Percentiles rank a stretch among this genome's conserved stretches.
Evolutionary conservation across 495 filamentous ascomycete species (phyloP).

Genomic region (Coniosporium apollinis): DNA sequence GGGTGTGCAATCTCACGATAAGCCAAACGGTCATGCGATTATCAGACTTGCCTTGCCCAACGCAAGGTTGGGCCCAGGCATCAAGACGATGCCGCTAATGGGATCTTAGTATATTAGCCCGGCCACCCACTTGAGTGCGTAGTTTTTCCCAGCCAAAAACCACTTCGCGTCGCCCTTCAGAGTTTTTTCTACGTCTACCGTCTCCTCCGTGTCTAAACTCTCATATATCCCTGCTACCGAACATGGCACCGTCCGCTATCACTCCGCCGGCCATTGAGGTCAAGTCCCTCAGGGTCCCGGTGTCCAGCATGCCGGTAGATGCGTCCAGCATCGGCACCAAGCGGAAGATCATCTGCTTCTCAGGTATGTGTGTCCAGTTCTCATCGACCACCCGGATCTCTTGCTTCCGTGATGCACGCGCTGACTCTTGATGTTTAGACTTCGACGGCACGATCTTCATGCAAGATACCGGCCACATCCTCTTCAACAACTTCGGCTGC

Average conservation of each 20-base stretch:
- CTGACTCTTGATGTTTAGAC: conserved; percentile 25
- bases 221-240: neutral
- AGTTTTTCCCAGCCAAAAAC: neutral
- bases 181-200: neutral
- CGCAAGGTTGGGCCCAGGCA: no score
- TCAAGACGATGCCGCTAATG: no score
- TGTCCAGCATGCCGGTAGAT: conserved; percentile 4
- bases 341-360: conserved; percentile 38
- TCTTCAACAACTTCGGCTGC: conserved; percentile 53
- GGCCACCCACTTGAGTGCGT: no score
- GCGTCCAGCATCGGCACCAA: conserved; percentile 15
- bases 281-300: conserved; percentile 6
- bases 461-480: conserved; percentile 62
- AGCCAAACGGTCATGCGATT: no score
- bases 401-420: neutral
- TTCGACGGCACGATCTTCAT: conserved; percentile 69
- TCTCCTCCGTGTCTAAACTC: neutral
- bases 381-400: neutral
- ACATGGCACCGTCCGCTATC: conserved; percentile 10
- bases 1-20: no score
- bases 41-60: no score
- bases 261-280: conserved; percentile 9
- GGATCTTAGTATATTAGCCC: no score
- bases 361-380: conserved; percentile 22
- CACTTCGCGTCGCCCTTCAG: neutral